A percentile compares a stretch with the other conserved stretches of the same genome.
phyloP scores from a whole-genome alignment of 139 green algal species.

The Coelastrella sp. region DNA sequence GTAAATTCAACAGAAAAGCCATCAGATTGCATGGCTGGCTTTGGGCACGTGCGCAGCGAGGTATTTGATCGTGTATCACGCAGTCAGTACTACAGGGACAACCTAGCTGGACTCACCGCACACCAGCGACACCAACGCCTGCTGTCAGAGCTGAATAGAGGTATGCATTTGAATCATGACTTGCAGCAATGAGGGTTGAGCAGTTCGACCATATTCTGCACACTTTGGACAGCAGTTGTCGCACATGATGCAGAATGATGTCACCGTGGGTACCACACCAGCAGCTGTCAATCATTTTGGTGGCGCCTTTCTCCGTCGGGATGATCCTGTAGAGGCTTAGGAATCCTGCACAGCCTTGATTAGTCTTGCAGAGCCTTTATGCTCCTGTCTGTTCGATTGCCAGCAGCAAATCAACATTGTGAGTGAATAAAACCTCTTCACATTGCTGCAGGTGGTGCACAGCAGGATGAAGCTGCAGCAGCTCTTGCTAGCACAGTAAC shows the following conservation, averaged over 20 bases:
- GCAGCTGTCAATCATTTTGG: too few species aligned
- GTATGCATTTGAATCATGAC: background rate
- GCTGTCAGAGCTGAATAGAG: conserved; percentile 58
- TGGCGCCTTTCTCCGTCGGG: too few species aligned
- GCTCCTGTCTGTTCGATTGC: too few species aligned
- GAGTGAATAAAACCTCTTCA: too few species aligned
- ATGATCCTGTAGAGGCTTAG: too few species aligned
- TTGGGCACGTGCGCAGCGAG: background rate
- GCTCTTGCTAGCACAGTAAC: conserved; percentile 37
- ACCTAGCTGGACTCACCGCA: conserved; percentile 67
- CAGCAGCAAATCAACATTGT: too few species aligned
- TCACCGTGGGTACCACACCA: too few species aligned
- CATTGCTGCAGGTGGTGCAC: background rate
- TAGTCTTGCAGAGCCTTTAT: too few species aligned
- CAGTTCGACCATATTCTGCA: background rate
- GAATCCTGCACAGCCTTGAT: too few species aligned
- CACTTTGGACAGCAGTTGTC: too few species aligned
- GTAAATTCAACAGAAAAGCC: background rate
- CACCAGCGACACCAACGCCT: conserved; percentile 72
- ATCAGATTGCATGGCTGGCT: conserved; percentile 14
- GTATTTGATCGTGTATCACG: conserved; percentile 24
- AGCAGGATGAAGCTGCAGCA: conserved; percentile 16
- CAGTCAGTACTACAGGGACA: conserved; percentile 51
- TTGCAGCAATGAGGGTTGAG: too few species aligned
- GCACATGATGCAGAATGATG: too few species aligned